phyloP scores from a whole-genome alignment of 352 stramenopile genomes.

The Peronospora belbahrii region DNA sequence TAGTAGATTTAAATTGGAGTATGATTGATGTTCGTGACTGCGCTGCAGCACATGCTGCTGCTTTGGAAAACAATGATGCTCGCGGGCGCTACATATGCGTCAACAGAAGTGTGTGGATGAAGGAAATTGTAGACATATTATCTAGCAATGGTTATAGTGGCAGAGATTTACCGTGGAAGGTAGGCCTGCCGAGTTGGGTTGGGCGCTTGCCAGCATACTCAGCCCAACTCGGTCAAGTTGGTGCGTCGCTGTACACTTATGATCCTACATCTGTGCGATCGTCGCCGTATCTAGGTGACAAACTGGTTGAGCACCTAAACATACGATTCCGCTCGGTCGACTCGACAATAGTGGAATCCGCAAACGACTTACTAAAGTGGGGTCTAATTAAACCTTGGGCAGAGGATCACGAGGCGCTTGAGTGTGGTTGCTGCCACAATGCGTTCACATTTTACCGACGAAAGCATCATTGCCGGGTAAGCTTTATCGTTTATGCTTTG shows the following conservation, averaged over 20 bases:
- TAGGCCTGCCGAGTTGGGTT: conserved; percentile 78
- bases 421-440: conserved; percentile 67
- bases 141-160: conserved; percentile 80
- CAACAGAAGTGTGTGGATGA: conserved; percentile 82
- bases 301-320: conserved; percentile 73
- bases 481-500: background rate
- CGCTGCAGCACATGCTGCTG: conserved; percentile 67
- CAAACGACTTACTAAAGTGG: conserved; percentile 81
- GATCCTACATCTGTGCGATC: conserved; percentile 45
- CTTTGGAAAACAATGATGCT: conserved; percentile 78
- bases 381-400: conserved; percentile 83
- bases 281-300: conserved; percentile 78
- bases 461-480: conserved; percentile 79
- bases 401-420: conserved; percentile 74
- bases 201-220: conserved; percentile 78
- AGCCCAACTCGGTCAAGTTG: conserved; percentile 80
- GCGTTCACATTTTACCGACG: conserved; percentile 76
- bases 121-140: conserved; percentile 83
- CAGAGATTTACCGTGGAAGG: conserved; percentile 74
- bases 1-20: conserved; percentile 85
- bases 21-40: conserved; percentile 84
- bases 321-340: conserved; percentile 58
- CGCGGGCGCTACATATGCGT: conserved; percentile 83
- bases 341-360: conserved; percentile 67
- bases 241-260: conserved; percentile 57